Percentiles rank a stretch among this genome's conserved stretches.
These are phyloP conservation scores for Rhodomyrtus tomentosa DNA, from an alignment of 345 rosid genomes.

Conservation along the genomic window DNA sequence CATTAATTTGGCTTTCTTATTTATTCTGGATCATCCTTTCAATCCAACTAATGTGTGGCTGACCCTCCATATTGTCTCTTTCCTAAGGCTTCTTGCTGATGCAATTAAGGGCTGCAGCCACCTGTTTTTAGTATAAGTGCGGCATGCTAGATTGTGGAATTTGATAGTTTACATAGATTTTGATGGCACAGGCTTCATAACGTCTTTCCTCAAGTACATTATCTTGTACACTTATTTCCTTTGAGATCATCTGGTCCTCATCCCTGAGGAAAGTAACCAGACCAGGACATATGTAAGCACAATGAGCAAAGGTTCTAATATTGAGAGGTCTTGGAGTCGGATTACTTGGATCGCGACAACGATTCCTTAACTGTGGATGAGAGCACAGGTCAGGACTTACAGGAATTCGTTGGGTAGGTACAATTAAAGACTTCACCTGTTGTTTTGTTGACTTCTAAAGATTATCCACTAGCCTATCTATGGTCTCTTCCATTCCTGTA, in stretches of 20 bases:
- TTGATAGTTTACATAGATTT: neutral
- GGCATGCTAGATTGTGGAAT: neutral
- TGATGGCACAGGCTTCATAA: neutral
- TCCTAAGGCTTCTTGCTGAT: neutral
- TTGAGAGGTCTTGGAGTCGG: neutral
- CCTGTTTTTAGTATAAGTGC: neutral
- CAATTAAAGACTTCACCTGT: neutral
- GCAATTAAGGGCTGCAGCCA: neutral
- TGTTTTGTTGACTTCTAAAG: neutral
- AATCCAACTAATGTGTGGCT: neutral
- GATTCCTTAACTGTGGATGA: neutral
- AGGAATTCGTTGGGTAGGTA: neutral
- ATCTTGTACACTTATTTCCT: neutral
- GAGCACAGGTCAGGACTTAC: neutral
- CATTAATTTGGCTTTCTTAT: neutral
- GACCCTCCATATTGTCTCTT: neutral
- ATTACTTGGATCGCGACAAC: neutral
- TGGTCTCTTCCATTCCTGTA: neutral
- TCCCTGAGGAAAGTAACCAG: neutral
- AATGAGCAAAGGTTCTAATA: neutral
- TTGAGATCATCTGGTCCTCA: neutral
- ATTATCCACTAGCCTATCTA: neutral
- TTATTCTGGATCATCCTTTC: neutral
- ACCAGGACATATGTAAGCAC: neutral
- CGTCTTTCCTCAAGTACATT: neutral